Evolutionary conservation across 2,329 filamentous ascomycete genomes (phyloP).

Genomic region (Xylaria sp.): DNA sequence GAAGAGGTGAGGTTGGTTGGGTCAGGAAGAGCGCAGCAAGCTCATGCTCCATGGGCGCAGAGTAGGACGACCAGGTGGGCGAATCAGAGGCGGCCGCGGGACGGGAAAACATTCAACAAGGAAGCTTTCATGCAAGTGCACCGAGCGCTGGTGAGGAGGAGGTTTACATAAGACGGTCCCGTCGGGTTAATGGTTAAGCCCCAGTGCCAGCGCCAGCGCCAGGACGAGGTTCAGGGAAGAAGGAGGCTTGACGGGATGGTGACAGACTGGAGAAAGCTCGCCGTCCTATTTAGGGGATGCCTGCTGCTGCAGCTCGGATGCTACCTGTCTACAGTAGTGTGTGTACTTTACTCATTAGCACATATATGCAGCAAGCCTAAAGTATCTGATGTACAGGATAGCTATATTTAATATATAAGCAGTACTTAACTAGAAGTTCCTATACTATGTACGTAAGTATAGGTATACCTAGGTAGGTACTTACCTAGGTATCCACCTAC

Average conservation of each 20-base stretch:
- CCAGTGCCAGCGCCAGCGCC: conserved; percentile 7
- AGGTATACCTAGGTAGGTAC: too few species aligned
- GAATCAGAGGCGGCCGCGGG: conserved; percentile 45
- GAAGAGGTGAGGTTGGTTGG: conserved; percentile 43
- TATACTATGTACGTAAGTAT: too few species aligned
- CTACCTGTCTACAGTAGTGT: background rate
- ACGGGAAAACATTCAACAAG: conserved; percentile 45
- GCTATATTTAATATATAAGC: background rate
- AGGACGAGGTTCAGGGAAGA: conserved; percentile 24
- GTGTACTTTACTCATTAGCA: background rate
- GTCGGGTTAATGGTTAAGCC: conserved; percentile 31
- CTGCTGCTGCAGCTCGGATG: background rate
- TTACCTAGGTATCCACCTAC: too few species aligned
- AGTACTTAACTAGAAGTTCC: too few species aligned
- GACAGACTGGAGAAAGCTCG: conserved; percentile 15
- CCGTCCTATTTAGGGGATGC: conserved; percentile 1
- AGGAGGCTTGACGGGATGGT: conserved; percentile 31
- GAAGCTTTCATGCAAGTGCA: conserved; percentile 19
- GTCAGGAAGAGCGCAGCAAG: conserved; percentile 38
- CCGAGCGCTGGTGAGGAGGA: conserved; percentile 12
- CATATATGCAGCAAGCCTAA: background rate
- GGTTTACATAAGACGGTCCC: conserved; percentile 35
- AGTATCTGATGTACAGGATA: background rate
- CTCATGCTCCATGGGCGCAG: conserved; percentile 42
- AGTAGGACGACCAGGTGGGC: conserved; percentile 40